Evolutionary conservation across 176 grass and related monocot genomes (phyloP).

Genomic region (Aegilops longissima): DNA sequence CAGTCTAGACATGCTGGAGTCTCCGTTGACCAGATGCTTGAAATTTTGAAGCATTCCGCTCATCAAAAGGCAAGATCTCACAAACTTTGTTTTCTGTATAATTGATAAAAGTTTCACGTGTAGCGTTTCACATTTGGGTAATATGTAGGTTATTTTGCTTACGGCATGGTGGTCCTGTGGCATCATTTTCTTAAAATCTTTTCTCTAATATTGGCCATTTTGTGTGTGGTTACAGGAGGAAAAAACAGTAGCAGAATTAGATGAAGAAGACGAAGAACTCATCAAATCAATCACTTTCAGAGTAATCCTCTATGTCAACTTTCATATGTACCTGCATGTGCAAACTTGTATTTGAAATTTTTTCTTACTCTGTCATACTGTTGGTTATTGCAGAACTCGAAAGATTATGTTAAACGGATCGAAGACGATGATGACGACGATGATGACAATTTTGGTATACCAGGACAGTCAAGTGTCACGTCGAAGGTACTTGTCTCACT

Average conservation of each 20-base stretch:
- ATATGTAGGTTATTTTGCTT: conserved; percentile 12
- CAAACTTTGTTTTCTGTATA: conserved; percentile 1
- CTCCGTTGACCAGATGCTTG: conserved; percentile 79
- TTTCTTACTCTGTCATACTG: conserved; percentile 14
- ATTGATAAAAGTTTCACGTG: neutral
- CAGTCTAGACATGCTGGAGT: conserved; percentile 96
- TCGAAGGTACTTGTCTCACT: conserved; percentile 42
- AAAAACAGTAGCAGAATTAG: conserved; percentile 66
- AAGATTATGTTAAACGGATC: conserved; percentile 83
- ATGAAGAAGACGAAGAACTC: conserved; percentile 81
- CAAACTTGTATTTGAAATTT: neutral
- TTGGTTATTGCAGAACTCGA: conserved; percentile 58
- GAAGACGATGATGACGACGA: conserved; percentile 54
- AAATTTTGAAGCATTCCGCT: conserved; percentile 72
- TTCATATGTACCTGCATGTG: conserved; percentile 22
- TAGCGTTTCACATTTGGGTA: neutral
- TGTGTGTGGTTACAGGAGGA: conserved; percentile 44
- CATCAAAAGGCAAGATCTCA: conserved; percentile 51
- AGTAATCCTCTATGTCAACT: conserved; percentile 44
- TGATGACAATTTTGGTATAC: conserved; percentile 42
- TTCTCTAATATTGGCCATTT: conserved; percentile 29
- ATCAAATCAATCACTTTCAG: conserved; percentile 87
- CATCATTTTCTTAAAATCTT: neutral
- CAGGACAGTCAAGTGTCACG: conserved; percentile 25
- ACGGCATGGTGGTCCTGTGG: neutral